Evolutionary conservation across 2,329 filamentous ascomycete species (phyloP), one percentile per base, ranked within the genome.

Genomic region (Venturia carpophila): DNA sequence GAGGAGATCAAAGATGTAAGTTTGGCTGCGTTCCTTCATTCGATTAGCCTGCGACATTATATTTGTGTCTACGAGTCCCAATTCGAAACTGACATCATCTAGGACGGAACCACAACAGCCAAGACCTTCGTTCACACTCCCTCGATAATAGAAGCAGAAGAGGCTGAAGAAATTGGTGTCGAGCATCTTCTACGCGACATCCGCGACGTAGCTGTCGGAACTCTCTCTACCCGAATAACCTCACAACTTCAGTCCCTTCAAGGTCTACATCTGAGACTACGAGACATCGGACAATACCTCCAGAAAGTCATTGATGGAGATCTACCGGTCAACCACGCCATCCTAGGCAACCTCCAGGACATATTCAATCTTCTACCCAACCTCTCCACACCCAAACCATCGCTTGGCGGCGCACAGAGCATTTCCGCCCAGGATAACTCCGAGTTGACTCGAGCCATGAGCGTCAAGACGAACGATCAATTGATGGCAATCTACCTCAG

Each of bases 41-140:
- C 3, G 43, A 41, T 42, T 64, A 24, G 47, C 63, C 55, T 67
- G 45, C 39, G 30, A 39, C 21, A 49, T 66, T 4, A 11, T 6
- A 11, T 24, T 41, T 41, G 10, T 27, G 17, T 61, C 13, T 21
- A 19, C 39, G 62, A 66, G 56, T 66, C 21, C 24, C 13, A 43
- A 37, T 27, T n/a, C 27, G 39, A 42, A 21, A 30, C 60, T 61
- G 37, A 61, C 39, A 42, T 17, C 61, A 6, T 58, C 43, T 69
- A 97, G 93, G 94, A 99, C 75, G 94, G 94, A 75, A 97, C 94
- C 68, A 96, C 93, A 37, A 97, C 94, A 66, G 87, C 91, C 69
- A 95, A 94, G 80, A 99, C 94, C 55, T 99, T 99, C 74, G 94
- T 99, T 70, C 94, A 99, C 78, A 99, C 92, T 10, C 94, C 94